Conservation (phyloP, 768 basidiomycete species). For the Tricholoma sp. region DNA sequence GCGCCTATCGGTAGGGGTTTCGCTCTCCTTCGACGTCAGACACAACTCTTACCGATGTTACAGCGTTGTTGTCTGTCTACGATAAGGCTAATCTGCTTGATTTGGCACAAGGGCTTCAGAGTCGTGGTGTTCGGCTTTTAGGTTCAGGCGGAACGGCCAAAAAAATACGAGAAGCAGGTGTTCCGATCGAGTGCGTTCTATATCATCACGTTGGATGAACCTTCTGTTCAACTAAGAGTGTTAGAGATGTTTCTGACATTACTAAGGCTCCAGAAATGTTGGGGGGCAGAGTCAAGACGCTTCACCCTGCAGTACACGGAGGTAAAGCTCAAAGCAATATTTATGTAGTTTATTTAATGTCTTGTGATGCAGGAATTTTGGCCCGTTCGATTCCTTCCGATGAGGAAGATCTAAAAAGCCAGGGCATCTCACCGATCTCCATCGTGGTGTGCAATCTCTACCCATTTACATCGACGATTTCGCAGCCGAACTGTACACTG, state of each 20-base stretch:
- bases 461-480: conserved; percentile 90
- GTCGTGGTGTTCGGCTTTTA: conserved; percentile 79
- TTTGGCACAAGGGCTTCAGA: conserved; percentile 79
- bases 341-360: conserved; percentile 4
- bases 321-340: conserved; percentile 39
- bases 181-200: conserved; percentile 77
- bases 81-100: conserved; percentile 91
- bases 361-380: conserved; percentile 69
- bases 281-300: conserved; percentile 95
- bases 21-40: not conserved
- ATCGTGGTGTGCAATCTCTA: conserved; percentile 99
- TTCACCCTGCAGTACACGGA: conserved; percentile 97
- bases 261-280: conserved; percentile 99
- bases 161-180: conserved; percentile 90
- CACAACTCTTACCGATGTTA: not conserved
- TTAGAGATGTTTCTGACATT: conserved; percentile 93
- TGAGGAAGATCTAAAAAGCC: conserved; percentile 75
- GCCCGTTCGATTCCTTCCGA: conserved; percentile 91
- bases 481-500: conserved; percentile 84
- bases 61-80: conserved; percentile 92
- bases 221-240: not conserved
- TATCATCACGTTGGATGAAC: not conserved
- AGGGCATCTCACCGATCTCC: conserved; percentile 86
- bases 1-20: not conserved
- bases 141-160: conserved; percentile 98